phyloP scores from a whole-genome alignment of 2,329 filamentous ascomycete species.

The Emergomyces orientalis region DNA sequence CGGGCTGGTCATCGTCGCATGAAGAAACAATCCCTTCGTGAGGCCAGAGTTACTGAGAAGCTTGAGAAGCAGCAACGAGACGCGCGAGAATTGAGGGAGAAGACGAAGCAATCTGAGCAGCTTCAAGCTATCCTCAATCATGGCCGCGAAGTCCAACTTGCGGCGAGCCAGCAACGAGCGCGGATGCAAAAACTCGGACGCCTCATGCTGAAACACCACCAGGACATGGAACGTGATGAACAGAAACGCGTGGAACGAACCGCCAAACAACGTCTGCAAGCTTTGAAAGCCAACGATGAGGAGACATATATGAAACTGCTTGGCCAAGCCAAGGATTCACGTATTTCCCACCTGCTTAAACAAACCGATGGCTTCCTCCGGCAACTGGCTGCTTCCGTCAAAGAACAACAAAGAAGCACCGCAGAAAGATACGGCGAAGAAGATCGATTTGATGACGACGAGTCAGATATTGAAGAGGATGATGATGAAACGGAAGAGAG shows the following conservation, averaged over 20 bases:
- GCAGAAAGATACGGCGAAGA: conserved; percentile 68
- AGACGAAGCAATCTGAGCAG: conserved; percentile 94
- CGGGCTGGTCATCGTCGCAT: conserved; percentile 80
- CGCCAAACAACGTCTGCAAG: conserved; percentile 98
- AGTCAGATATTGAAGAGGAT: conserved; percentile 58
- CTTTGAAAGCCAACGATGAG: conserved; percentile 97
- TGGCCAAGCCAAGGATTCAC: conserved; percentile 96
- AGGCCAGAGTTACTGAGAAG: conserved; percentile 96
- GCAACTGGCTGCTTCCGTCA: conserved; percentile 89
- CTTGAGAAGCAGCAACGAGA: conserved; percentile 98
- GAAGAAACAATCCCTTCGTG: conserved; percentile 94
- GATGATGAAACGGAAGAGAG: conserved; percentile 59
- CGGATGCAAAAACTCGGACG: conserved; percentile 81
- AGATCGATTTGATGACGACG: conserved; percentile 44
- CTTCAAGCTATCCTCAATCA: conserved; percentile 78
- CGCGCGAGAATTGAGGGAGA: conserved; percentile 88
- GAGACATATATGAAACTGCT: conserved; percentile 97
- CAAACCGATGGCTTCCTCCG: conserved; percentile 97
- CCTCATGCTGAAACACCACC: conserved; percentile 80
- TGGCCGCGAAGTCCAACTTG: conserved; percentile 63
- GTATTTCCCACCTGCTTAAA: conserved; percentile 92
- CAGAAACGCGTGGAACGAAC: conserved; percentile 97
- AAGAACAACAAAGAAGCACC: conserved; percentile 79
- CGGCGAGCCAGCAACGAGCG: conserved; percentile 56
- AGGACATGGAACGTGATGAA: conserved; percentile 97